Evolutionary conservation across 2,329 filamentous ascomycete species (phyloP), one percentile per base, ranked within the genome.

Genomic region (Aspergillus novofumigatus): DNA sequence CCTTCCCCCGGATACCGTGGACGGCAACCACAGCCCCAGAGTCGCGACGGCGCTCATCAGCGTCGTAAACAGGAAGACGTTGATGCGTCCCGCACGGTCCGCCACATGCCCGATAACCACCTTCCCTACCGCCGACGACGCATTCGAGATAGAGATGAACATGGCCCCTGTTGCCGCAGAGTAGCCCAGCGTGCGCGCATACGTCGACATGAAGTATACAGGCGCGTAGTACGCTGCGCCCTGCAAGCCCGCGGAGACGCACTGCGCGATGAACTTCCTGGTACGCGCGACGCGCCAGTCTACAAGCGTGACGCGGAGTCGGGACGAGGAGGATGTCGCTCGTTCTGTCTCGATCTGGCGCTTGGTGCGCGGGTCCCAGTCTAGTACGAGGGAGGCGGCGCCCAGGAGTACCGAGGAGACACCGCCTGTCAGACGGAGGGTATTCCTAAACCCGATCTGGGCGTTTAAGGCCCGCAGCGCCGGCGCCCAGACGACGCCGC

Each of bases 71-170:
- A 76, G 67, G 1, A 78, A 62, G 1, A 74, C 70, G 58, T 78
- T 78, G 47, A 78, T 67, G 11, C 75, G 62, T 10, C 77, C 76
- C 10, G 72, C 62, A 4, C 69, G 65, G 57, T 78, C 77, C 3
- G 76, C 74, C 3, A 69, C 54, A 53, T 72, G 71, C 3, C 76
- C 75, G 57, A 78, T 70, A 0, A 69, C 60, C 11, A 78, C 73
- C 35, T 73, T 69, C 3, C 74, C 74, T 1, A 74, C 62, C 3
- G 72, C 73, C 52, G 77, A 77, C 2, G 72, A 70, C 1, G 74
- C 75, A 56, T 78, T 78, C 62, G 72, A 77, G 2, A 76, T 62
- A 0, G 75, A 70, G 50, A 77, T 74, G 17, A 78, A 71, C 45
- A 72, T 75, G 1, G 76, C 73, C 1, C 70, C 75, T 26, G 72